These are phyloP conservation scores for Astrocystis sublimbata DNA, from an alignment of 495 filamentous ascomycete species.

Conservation along the genomic window DNA sequence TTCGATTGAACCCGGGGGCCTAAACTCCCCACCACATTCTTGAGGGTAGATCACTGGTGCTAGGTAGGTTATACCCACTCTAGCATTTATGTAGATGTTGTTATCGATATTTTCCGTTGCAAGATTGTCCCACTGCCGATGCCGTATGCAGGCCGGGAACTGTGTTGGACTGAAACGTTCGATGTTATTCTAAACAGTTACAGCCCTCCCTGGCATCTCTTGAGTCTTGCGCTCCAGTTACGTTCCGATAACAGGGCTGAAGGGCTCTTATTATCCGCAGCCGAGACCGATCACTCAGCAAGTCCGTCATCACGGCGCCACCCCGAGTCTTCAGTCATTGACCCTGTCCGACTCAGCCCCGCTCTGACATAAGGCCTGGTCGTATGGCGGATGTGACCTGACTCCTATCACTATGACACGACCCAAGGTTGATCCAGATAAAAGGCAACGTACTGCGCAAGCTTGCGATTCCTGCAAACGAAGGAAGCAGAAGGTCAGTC, in stretches of 20 bases:
- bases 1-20: slow-evolving; percentile 17
- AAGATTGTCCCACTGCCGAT: slow-evolving; percentile 23
- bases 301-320: slow-evolving; percentile 33
- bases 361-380: slow-evolving; percentile 27
- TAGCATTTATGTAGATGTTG: slow-evolving; percentile 15
- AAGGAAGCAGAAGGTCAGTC: slow-evolving; percentile 71
- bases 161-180: slow-evolving; percentile 21
- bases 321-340: slow-evolving; percentile 28
- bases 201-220: slow-evolving; percentile 22
- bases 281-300: slow-evolving; percentile 34
- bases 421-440: slow-evolving; percentile 63
- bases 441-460: slow-evolving; percentile 63
- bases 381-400: slow-evolving; percentile 38
- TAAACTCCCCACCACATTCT: background rate
- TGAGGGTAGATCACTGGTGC: slow-evolving; percentile 22
- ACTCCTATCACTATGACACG: slow-evolving; percentile 54
- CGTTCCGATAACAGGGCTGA: slow-evolving; percentile 37
- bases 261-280: slow-evolving; percentile 28
- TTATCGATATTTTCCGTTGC: slow-evolving; percentile 23
- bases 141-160: slow-evolving; percentile 26
- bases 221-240: slow-evolving; percentile 24
- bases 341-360: slow-evolving; percentile 28
- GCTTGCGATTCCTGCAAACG: slow-evolving; percentile 79
- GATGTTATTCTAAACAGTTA: slow-evolving; percentile 23
- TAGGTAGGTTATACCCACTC: slow-evolving; percentile 15